Evolutionary conservation across 2,329 filamentous ascomycete genomes (phyloP), one percentile per base, ranked within the genome.

Genomic region (Septoria linicola): DNA sequence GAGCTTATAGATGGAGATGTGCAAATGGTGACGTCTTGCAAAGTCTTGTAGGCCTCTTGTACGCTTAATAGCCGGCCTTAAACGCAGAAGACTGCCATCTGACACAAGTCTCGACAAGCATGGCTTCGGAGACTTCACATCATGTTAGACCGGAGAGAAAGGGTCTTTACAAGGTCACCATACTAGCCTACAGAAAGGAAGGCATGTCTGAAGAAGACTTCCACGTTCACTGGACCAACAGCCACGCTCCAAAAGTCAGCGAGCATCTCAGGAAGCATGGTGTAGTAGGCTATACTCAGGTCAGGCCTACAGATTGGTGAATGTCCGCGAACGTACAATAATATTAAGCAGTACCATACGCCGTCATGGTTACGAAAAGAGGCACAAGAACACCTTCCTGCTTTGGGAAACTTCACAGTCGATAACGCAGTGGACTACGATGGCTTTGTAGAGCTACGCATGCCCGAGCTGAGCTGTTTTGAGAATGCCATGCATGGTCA

Each of bases 161-260:
- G 42, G 47, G 47, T 8, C 42, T 54, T 13, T 54, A 54, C 42
- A 45, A 49, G 27, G 16, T 54, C 31, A 54, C 52, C 13, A 51
- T 54, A 34, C 40, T 51, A n/a, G 53, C 53, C 8, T 51, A 51
- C 21, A 41, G 54, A 13, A 41, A 50, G 17, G 14, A 48, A 23
- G 50, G 51, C n/a, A 54, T 57, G 25, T 47, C 43, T 2, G 57
- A 59, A 41, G 51, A 54, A 21, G 41, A 50, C 3, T 59, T 59
- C 25, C 54, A 59, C 23, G 4, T 43, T 3, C 43, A 59, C 46
- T 59, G 57, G 57, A 57, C 54, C 5, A 36, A 54, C 2, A 41
- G 41, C n/a, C 56, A 59, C 39, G 51, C 56, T 6, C 54, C 54
- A 27, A 51, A 53, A 21, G 46, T 59, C 32, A 52, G 48, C 30